A percentile compares a stretch with the other conserved stretches of the same genome.
These are phyloP conservation scores for Candida odintsovae DNA, from an alignment of 805 yeast species.

Conservation along the genomic window DNA sequence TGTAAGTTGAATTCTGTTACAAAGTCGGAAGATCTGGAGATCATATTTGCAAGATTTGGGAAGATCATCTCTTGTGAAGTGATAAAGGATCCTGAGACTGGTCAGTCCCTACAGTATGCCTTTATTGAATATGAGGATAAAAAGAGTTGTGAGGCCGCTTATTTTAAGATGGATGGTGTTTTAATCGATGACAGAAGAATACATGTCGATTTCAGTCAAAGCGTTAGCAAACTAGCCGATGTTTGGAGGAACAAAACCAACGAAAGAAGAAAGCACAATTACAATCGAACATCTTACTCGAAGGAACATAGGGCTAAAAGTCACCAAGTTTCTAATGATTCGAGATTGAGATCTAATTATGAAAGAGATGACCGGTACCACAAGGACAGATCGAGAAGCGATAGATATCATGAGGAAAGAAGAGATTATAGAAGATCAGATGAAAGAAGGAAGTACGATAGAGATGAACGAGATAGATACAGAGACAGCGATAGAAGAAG, in stretches of 20 bases:
- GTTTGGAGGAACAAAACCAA: constrained; percentile 20
- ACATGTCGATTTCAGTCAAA: constrained; percentile 65
- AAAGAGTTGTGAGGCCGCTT: constrained; percentile 55
- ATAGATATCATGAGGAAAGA: neutral
- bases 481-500: neutral
- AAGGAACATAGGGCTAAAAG: neutral
- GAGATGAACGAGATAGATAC: neutral
- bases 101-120: constrained; percentile 53
- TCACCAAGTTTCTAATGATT: neutral
- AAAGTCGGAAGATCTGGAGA: constrained; percentile 45
- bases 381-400: neutral
- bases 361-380: neutral
- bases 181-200: constrained; percentile 59
- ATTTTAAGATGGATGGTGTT: constrained; percentile 53
- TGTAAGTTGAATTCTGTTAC: constrained; percentile 63
- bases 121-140: constrained; percentile 50
- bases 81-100: constrained; percentile 40
- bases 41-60: constrained; percentile 62
- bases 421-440: neutral
- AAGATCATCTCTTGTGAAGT: constrained; percentile 44
- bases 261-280: constrained; percentile 3
- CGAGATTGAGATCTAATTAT: neutral
- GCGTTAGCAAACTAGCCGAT: constrained; percentile 29
- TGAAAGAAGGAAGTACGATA: neutral
- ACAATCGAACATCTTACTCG: neutral